These are phyloP conservation scores for Neurospora tetraspora DNA, from an alignment of 495 filamentous ascomycete species.

Conservation along the genomic window DNA sequence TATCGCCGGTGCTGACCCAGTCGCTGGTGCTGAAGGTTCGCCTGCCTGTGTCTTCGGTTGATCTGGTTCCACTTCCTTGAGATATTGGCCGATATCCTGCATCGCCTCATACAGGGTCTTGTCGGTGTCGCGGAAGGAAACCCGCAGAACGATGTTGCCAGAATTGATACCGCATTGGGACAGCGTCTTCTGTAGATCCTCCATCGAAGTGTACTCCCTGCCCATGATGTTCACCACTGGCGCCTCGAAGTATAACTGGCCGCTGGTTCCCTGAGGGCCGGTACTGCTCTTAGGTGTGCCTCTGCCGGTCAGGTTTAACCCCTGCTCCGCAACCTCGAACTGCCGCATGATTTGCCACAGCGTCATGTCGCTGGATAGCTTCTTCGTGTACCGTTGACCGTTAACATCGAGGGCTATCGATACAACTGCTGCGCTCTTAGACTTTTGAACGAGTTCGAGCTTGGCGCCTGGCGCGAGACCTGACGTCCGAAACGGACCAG, in stretches of 20 bases:
- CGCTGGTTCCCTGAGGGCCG: constrained; percentile 46
- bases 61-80: constrained; percentile 37
- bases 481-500: constrained; percentile 73
- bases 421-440: constrained; percentile 71
- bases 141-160: constrained; percentile 65
- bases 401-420: constrained; percentile 78
- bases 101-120: constrained; percentile 79
- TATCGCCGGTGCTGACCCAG: constrained; percentile 5
- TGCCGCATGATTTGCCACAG: constrained; percentile 82
- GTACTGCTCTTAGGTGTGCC: constrained; percentile 49
- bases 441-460: constrained; percentile 79
- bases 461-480: constrained; percentile 81
- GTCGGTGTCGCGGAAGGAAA: constrained; percentile 65
- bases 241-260: constrained; percentile 75
- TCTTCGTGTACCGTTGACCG: constrained; percentile 63
- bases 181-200: constrained; percentile 77
- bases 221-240: constrained; percentile 77
- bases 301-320: constrained; percentile 70
- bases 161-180: constrained; percentile 79
- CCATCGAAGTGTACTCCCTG: constrained; percentile 62
- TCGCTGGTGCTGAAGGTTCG: not conserved
- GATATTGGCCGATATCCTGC: constrained; percentile 64
- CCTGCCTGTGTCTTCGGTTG: constrained; percentile 3
- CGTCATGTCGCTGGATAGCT: constrained; percentile 72
- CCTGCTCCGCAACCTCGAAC: constrained; percentile 62